Evolutionary conservation across 202 grass and related monocot species (phyloP).

Genomic region (Panicum hallii): DNA sequence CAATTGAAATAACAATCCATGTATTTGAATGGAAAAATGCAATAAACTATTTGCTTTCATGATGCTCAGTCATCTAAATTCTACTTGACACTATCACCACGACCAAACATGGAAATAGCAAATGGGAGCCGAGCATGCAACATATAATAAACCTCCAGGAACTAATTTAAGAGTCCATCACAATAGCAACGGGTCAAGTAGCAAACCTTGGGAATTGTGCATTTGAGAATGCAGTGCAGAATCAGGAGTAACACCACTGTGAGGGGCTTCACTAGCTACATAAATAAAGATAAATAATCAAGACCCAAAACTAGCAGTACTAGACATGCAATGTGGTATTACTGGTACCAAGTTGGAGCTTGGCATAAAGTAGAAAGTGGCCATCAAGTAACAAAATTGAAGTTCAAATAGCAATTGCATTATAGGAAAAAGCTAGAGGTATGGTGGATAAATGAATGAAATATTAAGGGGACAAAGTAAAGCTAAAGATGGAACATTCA

Average conservation of each 20-base stretch:
- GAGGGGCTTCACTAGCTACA: constrained; percentile 34
- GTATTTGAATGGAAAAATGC: constrained; percentile 19
- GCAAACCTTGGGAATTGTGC: constrained; percentile 33
- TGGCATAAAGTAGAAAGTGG: too few relatives aligned
- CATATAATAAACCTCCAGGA: constrained; percentile 27
- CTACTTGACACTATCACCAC: constrained; percentile 8
- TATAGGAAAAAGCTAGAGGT: too few relatives aligned
- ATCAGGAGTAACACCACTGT: constrained; percentile 28
- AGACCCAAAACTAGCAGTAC: constrained; percentile 34
- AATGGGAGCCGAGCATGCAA: constrained; percentile 31
- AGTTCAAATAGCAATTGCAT: too few relatives aligned
- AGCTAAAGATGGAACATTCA: too few relatives aligned
- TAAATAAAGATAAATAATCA: constrained; percentile 21
- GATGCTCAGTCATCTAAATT: constrained; percentile 22
- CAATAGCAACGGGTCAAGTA: constrained; percentile 30
- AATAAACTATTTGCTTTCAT: neutral
- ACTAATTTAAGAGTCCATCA: neutral
- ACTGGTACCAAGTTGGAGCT: too few relatives aligned
- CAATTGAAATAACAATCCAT: neutral
- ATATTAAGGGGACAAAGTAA: too few relatives aligned
- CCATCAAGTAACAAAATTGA: too few relatives aligned
- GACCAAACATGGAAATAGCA: neutral
- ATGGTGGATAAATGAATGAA: too few relatives aligned
- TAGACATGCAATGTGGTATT: too few relatives aligned
- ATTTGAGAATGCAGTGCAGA: constrained; percentile 34